Conservation (phyloP, 352 stramenopile genomes). For the Aphanomyces invadans region DNA sequence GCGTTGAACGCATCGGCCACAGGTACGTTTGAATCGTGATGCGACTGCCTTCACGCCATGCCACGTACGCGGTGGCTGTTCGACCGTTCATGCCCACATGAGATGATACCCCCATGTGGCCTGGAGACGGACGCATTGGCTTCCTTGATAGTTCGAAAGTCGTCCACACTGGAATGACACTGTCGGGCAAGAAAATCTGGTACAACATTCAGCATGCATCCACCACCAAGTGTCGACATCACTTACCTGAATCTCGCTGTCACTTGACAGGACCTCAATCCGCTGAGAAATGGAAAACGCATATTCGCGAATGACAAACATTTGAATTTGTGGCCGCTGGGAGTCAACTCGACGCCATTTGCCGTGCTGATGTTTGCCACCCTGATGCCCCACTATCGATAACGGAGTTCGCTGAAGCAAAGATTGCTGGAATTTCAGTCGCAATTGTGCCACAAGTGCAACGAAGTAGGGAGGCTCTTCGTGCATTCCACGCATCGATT, state of each 20-base stretch:
- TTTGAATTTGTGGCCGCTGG: not conserved
- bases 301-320: slow-evolving; percentile 2
- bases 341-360: not conserved
- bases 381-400: not conserved
- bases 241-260: not conserved
- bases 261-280: not conserved
- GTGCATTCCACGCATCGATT: not conserved
- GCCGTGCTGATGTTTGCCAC: not conserved
- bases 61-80: not conserved
- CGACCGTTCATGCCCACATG: slow-evolving; percentile 1
- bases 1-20: not conserved
- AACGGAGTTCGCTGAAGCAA: not conserved
- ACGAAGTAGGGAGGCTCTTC: slow-evolving; percentile 8
- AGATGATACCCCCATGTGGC: slow-evolving; percentile 4
- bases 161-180: not conserved
- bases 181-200: not conserved
- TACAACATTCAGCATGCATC: not conserved
- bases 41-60: not conserved
- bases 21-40: not conserved
- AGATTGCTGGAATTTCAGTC: slow-evolving; percentile 10
- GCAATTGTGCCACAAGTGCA: not conserved
- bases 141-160: not conserved
- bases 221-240: not conserved
- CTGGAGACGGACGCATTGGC: not conserved
- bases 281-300: not conserved